phyloP scores from a whole-genome alignment of 2,329 filamentous ascomycete genomes.

The Pseudogymnoascus pannorum region DNA sequence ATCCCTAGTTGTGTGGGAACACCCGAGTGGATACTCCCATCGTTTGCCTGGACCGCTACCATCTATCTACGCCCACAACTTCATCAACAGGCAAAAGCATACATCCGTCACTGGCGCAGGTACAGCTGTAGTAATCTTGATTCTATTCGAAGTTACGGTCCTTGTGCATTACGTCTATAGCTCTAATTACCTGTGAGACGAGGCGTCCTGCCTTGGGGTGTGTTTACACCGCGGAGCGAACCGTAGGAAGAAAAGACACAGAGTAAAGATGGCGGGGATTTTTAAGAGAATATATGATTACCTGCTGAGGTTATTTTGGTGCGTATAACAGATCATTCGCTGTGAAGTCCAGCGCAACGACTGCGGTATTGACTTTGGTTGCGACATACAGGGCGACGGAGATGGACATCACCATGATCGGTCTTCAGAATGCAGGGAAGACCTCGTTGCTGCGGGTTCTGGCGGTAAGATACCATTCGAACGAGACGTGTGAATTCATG shows the following conservation, averaged over 20 bases:
- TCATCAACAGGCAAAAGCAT: background rate
- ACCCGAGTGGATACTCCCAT: conserved; percentile 6
- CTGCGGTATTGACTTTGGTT: background rate
- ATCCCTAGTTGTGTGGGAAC: conserved; percentile 3
- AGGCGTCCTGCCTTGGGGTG: background rate
- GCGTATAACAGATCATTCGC: conserved; percentile 31
- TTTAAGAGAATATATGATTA: conserved; percentile 97
- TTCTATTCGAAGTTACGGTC: background rate
- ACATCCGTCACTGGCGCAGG: background rate
- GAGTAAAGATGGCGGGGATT: conserved; percentile 70
- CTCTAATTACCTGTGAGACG: background rate
- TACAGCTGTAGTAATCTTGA: conserved; percentile 1
- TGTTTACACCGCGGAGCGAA: background rate
- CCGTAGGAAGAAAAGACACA: conserved; percentile 14
- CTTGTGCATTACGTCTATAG: conserved; percentile 1
- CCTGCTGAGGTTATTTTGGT: conserved; percentile 97
- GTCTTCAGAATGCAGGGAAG: conserved; percentile 95
- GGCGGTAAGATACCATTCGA: conserved; percentile 60
- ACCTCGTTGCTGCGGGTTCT: conserved; percentile 89
- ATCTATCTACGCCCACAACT: background rate
- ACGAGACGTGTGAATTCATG: conserved; percentile 18
- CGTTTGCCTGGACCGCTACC: background rate
- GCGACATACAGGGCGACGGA: conserved; percentile 72
- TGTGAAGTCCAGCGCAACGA: background rate
- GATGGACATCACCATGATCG: conserved; percentile 99